Evolutionary conservation across 345 rosid genomes (phyloP).

Genomic region (Tarenaya hassleriana): DNA sequence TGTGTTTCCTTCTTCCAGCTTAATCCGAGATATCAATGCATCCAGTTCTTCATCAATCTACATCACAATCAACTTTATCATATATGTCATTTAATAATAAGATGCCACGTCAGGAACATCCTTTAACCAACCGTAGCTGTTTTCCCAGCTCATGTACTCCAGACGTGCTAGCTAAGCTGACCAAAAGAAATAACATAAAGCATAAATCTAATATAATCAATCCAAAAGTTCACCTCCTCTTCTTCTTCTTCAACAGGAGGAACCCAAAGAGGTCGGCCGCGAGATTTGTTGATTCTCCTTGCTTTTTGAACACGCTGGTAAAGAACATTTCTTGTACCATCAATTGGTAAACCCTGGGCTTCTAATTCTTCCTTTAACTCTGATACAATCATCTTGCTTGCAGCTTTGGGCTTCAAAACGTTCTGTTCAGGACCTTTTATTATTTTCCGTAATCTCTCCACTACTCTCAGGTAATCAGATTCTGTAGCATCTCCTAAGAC

Average conservation of each 20-base stretch:
- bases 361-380: conserved; percentile 94
- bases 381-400: conserved; percentile 91
- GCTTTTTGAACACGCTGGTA: conserved; percentile 99
- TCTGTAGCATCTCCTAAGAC: conserved; percentile 71
- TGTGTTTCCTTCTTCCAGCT: conserved; percentile 89
- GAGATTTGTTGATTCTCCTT: conserved; percentile 94
- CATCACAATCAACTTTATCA: conserved; percentile 1
- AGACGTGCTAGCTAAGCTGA: background rate
- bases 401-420: conserved; percentile 91
- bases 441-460: conserved; percentile 64
- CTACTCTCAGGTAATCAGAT: conserved; percentile 72
- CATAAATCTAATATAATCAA: background rate
- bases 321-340: conserved; percentile 96
- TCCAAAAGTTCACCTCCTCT: conserved; percentile 56
- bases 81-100: background rate
- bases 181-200: conserved; percentile 12
- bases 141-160: background rate
- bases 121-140: background rate
- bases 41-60: conserved; percentile 89
- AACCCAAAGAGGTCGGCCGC: conserved; percentile 97
- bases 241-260: conserved; percentile 93
- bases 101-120: background rate
- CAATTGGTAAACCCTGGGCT: conserved; percentile 89
- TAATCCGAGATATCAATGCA: conserved; percentile 71
- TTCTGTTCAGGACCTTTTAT: conserved; percentile 76